A percentile compares a stretch with the other conserved stretches of the same genome.
Conservation (phyloP, 306 rosid species). For the Abrus pulchellus region DNA sequence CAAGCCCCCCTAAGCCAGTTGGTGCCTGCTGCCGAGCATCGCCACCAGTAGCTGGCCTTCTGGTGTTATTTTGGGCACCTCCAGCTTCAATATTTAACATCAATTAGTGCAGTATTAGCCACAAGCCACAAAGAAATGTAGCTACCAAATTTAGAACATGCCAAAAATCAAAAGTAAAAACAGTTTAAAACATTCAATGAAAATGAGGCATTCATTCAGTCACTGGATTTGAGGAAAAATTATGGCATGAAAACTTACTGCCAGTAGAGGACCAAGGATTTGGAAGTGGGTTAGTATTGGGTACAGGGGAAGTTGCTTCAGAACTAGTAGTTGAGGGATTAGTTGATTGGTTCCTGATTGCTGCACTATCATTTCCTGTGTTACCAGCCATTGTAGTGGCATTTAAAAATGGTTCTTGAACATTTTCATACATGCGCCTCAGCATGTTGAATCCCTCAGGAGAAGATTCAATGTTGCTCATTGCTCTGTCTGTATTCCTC, state of each 20-base stretch:
- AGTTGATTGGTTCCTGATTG: conserved; percentile 62
- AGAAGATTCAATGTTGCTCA: conserved; percentile 93
- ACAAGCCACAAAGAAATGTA: conserved; percentile 18
- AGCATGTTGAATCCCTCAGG: conserved; percentile 95
- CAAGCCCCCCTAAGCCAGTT: conserved; percentile 69
- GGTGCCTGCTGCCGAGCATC: conserved; percentile 68
- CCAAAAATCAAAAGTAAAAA: conserved; percentile 4
- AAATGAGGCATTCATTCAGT: conserved; percentile 13
- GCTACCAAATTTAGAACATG: conserved; percentile 32
- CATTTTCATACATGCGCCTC: conserved; percentile 95
- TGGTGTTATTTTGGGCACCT: conserved; percentile 62
- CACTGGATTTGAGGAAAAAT: conserved; percentile 25
- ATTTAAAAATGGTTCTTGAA: conserved; percentile 90
- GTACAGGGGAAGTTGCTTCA: conserved; percentile 74
- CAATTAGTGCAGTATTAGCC: conserved; percentile 23
- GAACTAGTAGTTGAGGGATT: conserved; percentile 66
- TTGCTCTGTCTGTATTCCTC: conserved; percentile 93
- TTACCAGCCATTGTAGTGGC: conserved; percentile 88
- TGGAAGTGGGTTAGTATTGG: conserved; percentile 92
- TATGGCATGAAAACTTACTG: conserved; percentile 55
- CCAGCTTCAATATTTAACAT: conserved; percentile 63
- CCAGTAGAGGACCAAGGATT: conserved; percentile 84
- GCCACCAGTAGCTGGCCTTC: conserved; percentile 62
- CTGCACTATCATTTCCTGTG: conserved; percentile 65
- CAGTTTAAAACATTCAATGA: not conserved